Percentiles rank a stretch among this genome's conserved stretches.
These are phyloP conservation scores for Dothidotthia symphoricarpi DNA, from an alignment of 2,329 filamentous ascomycete genomes.

Conservation along the genomic window DNA sequence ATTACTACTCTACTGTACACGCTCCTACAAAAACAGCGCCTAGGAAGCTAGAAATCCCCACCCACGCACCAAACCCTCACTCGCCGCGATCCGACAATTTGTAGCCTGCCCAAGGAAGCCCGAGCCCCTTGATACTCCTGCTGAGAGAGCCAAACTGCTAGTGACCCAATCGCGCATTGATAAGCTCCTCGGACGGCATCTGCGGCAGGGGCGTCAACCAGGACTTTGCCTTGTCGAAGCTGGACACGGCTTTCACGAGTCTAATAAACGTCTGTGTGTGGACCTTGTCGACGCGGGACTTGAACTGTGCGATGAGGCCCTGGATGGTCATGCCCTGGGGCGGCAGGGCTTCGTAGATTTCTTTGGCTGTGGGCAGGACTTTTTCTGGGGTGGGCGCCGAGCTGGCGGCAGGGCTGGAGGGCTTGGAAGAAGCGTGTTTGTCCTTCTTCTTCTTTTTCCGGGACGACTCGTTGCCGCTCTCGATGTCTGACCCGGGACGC, in stretches of 20 bases:
- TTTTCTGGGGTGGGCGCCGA: conserved; percentile 6
- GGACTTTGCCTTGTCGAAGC: conserved; percentile 30
- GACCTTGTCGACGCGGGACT: conserved; percentile 39
- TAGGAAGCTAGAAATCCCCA: no score
- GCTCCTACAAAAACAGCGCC: no score
- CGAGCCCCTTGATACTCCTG: no score
- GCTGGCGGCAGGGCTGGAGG: conserved; percentile 24
- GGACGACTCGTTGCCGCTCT: conserved; percentile 84
- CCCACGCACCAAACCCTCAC: no score
- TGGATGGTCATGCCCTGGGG: conserved; percentile 46
- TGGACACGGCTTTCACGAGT: conserved; percentile 44
- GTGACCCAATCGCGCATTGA: conserved; percentile 10
- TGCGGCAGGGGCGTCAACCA: conserved; percentile 32
- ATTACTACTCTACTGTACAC: no score
- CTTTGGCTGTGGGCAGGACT: conserved; percentile 44
- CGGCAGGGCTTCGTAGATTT: conserved; percentile 48
- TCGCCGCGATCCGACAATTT: no score
- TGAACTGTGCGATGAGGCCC: conserved; percentile 44
- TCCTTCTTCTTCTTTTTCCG: conserved; percentile 64
- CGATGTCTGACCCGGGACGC: conserved; percentile 78
- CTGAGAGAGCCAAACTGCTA: no score
- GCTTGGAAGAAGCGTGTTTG: conserved; percentile 60
- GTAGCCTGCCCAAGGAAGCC: no score
- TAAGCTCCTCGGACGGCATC: conserved; percentile 33
- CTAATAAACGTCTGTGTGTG: conserved; percentile 44